Conservation (phyloP, 2,329 filamentous ascomycete genomes). For the Allantophomopsis cytisporea region DNA sequence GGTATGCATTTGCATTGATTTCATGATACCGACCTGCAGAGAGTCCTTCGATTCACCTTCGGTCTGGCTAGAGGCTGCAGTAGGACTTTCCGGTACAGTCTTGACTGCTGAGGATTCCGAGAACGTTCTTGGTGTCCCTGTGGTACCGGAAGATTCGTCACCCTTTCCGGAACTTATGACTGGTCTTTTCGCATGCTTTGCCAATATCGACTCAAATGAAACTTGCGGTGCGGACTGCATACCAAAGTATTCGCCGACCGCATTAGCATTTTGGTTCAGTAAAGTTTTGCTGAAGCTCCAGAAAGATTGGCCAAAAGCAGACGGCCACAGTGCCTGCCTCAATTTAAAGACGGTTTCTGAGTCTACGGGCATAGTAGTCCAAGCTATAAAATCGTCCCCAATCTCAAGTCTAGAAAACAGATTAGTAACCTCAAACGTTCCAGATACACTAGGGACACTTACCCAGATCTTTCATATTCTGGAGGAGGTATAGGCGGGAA, state of each 20-base stretch:
- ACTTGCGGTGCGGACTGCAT: background rate
- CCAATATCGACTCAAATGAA: background rate
- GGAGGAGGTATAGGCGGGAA: slow-evolving; percentile 47
- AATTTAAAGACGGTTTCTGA: slow-evolving; percentile 28
- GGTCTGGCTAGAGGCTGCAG: slow-evolving; percentile 1
- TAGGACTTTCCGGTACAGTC: background rate
- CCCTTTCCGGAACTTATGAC: background rate
- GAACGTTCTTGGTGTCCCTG: background rate
- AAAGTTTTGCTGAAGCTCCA: slow-evolving; percentile 38
- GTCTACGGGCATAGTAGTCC: slow-evolving; percentile 33
- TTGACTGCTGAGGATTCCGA: background rate
- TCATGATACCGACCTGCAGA: background rate
- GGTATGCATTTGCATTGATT: slow-evolving; percentile 10
- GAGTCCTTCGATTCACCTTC: slow-evolving; percentile 2
- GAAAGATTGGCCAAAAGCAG: slow-evolving; percentile 31
- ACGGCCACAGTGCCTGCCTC: slow-evolving; percentile 37
- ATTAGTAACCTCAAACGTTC: slow-evolving; percentile 7
- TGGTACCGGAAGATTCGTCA: background rate
- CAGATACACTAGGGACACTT: slow-evolving; percentile 13
- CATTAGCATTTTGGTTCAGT: slow-evolving; percentile 12
- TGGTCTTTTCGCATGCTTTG: background rate
- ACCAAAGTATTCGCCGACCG: background rate
- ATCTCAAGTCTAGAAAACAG: slow-evolving; percentile 28
- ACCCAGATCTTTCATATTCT: slow-evolving; percentile 46
- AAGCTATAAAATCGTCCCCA: slow-evolving; percentile 32